A percentile compares a stretch with the other conserved stretches of the same genome.
phyloP scores from a whole-genome alignment of 2,329 filamentous ascomycete genomes.

The Aspergillus sp. region DNA sequence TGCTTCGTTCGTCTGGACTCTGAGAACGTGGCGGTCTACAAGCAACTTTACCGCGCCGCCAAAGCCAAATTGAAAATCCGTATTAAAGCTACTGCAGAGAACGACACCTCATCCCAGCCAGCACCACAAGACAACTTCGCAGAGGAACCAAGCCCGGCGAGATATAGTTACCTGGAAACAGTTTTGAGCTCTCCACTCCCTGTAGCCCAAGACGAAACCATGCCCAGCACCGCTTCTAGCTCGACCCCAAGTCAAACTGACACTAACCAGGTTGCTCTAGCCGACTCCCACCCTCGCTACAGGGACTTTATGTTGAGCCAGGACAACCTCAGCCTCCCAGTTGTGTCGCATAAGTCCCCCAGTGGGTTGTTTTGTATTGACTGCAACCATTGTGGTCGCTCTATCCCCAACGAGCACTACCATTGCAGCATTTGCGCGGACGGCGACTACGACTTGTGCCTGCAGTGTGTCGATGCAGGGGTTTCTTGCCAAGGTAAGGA shows the following conservation, averaged over 20 bases:
- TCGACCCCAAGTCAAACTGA: constrained; percentile 5
- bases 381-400: constrained; percentile 83
- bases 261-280: constrained; percentile 2
- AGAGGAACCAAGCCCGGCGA: constrained; percentile 16
- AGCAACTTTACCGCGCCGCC: constrained; percentile 91
- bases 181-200: constrained; percentile 31
- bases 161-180: constrained; percentile 39
- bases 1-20: constrained; percentile 75
- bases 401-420: constrained; percentile 78
- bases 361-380: constrained; percentile 69
- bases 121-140: constrained; percentile 9
- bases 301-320: constrained; percentile 24
- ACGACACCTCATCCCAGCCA: constrained; percentile 14
- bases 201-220: constrained; percentile 10
- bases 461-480: constrained; percentile 69
- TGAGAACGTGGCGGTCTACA: constrained; percentile 78
- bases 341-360: constrained; percentile 29
- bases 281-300: constrained; percentile 13
- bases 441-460: constrained; percentile 92
- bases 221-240: constrained; percentile 6
- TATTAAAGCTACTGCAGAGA: constrained; percentile 62
- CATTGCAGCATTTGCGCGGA: constrained; percentile 92
- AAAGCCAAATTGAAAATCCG: constrained; percentile 98
- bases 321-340: constrained; percentile 24
- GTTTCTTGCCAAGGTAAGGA: constrained; percentile 70